A percentile compares a stretch with the other conserved stretches of the same genome.
Evolutionary conservation across 306 rosid species (phyloP).

Genomic region (Acacia confusa): DNA sequence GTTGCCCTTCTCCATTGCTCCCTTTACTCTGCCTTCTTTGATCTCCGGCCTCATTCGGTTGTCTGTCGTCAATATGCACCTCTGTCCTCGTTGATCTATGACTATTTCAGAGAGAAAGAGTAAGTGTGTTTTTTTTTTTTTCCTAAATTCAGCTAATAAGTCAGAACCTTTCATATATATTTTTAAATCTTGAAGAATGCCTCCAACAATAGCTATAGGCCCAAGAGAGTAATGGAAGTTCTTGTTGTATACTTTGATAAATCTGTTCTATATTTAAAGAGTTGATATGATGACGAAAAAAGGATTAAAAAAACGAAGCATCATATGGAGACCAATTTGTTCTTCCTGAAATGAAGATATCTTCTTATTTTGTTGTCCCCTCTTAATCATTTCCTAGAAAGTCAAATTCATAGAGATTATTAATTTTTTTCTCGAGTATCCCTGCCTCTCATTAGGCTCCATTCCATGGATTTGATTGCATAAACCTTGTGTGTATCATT

Average conservation of each 20-base stretch:
- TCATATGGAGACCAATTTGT: neutral
- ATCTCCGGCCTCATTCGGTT: too few relatives aligned
- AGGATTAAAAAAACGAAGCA: neutral
- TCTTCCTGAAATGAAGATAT: neutral
- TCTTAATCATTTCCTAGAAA: constrained; percentile 3
- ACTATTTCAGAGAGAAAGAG: too few relatives aligned
- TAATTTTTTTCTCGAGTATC: neutral
- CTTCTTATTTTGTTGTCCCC: neutral
- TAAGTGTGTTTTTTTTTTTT: neutral
- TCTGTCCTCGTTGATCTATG: too few relatives aligned
- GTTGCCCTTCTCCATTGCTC: too few relatives aligned
- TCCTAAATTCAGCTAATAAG: neutral
- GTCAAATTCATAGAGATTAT: neutral
- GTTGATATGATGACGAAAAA: neutral
- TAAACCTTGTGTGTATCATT: neutral
- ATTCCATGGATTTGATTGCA: neutral
- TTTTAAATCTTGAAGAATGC: neutral
- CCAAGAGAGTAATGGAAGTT: neutral
- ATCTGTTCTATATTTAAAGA: neutral
- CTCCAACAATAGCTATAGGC: neutral
- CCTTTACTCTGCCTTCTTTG: too few relatives aligned
- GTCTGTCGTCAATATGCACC: too few relatives aligned
- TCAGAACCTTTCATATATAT: neutral
- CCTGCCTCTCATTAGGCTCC: neutral
- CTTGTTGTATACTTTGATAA: neutral